Evolutionary conservation across 208 protist genomes (phyloP).

Genomic region (Acanthamoeba triangularis): DNA sequence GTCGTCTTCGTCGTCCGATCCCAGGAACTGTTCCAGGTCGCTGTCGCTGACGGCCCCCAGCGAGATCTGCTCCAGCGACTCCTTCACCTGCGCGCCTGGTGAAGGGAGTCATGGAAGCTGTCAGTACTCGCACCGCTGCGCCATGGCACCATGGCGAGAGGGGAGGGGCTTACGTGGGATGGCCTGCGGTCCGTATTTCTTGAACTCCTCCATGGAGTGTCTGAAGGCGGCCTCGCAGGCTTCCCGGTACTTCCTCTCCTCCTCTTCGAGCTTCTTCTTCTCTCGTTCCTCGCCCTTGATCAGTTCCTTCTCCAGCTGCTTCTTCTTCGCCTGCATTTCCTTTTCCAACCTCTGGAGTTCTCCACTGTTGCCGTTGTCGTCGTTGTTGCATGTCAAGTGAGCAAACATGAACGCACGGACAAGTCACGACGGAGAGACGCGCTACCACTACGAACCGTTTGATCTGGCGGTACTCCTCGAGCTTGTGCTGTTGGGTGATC

Average conservation of each 20-base stretch:
- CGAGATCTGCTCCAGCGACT: slow-evolving; percentile 45
- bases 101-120: not conserved
- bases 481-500: slow-evolving; percentile 49
- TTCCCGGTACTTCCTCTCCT: slow-evolving; percentile 50
- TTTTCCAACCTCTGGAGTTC: slow-evolving; percentile 55
- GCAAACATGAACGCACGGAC: too few relatives aligned
- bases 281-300: slow-evolving; percentile 39
- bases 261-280: slow-evolving; percentile 52
- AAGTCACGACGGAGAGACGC: too few relatives aligned
- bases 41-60: slow-evolving; percentile 3
- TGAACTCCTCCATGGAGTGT: slow-evolving; percentile 73
- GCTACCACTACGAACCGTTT: slow-evolving; percentile 24
- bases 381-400: too few relatives aligned
- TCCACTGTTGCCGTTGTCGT: not conserved
- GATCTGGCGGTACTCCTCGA: slow-evolving; percentile 60
- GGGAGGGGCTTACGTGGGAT: not conserved
- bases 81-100: slow-evolving; percentile 30
- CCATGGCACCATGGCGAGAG: not conserved
- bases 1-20: slow-evolving; percentile 59
- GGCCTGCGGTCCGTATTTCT: slow-evolving; percentile 39
- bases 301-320: slow-evolving; percentile 60
- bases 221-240: slow-evolving; percentile 57
- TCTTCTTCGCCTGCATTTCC: slow-evolving; percentile 70
- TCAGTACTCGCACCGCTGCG: too few relatives aligned
- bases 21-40: slow-evolving; percentile 63